A percentile compares a stretch with the other conserved stretches of the same genome.
These are phyloP conservation scores for Cryptosporidium parvum DNA, from an alignment of 169 alveolate genomes.

Conservation along the genomic window DNA sequence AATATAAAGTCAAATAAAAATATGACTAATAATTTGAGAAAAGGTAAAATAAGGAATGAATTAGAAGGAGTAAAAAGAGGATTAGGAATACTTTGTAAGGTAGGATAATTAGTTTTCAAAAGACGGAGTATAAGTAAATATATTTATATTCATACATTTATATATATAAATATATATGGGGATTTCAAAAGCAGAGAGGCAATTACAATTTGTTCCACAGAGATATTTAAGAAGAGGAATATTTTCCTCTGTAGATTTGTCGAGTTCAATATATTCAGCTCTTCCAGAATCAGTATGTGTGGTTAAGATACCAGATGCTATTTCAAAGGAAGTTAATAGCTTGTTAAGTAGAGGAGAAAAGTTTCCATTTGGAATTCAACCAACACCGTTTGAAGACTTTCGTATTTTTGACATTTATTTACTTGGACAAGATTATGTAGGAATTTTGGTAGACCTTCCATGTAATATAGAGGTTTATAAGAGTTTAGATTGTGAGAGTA, in stretches of 20 bases:
- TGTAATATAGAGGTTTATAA: constrained; percentile 87
- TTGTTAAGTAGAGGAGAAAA: constrained; percentile 67
- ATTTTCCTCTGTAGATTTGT: constrained; percentile 69
- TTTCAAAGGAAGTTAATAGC: constrained; percentile 75
- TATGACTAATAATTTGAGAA: background rate
- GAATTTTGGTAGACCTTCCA: constrained; percentile 87
- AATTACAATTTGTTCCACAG: constrained; percentile 51
- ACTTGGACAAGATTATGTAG: constrained; percentile 77
- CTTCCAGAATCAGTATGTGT: constrained; percentile 78
- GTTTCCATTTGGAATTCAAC: constrained; percentile 77
- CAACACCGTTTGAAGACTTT: constrained; percentile 80
- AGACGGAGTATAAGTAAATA: background rate
- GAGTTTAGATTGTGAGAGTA: constrained; percentile 85
- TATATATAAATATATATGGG: background rate
- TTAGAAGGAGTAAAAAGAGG: too few relatives aligned
- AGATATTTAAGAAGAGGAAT: constrained; percentile 66
- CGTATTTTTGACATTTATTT: constrained; percentile 77
- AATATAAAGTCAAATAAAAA: background rate
- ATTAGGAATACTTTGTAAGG: background rate
- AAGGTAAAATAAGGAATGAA: too few relatives aligned
- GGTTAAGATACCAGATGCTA: constrained; percentile 72
- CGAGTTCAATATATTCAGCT: constrained; percentile 27
- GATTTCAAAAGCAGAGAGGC: background rate
- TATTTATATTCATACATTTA: too few relatives aligned
- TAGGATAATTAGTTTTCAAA: background rate